A percentile compares a stretch with the other conserved stretches of the same genome.
Conservation (phyloP, 805 yeast genomes). For the Saccharomycopsis sp. region DNA sequence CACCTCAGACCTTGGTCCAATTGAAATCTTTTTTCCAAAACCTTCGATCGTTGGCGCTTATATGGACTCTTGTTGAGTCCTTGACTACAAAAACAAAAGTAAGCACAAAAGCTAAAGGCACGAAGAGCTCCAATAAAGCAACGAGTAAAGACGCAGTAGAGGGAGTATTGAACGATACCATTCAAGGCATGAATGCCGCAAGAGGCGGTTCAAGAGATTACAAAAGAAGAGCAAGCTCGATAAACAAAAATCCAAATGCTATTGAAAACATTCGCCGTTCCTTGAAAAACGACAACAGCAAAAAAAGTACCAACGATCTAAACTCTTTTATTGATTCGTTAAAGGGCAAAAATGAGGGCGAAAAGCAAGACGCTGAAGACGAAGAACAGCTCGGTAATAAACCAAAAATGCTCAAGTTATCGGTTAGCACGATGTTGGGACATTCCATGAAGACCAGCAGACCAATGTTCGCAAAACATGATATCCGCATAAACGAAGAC, state of each 20-base stretch:
- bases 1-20: background rate
- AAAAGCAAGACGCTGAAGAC: too few species aligned
- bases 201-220: too few species aligned
- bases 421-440: background rate
- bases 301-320: too few species aligned
- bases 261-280: too few species aligned
- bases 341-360: too few species aligned
- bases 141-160: slow-evolving; percentile 1
- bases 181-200: slow-evolving; percentile 2
- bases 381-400: too few species aligned
- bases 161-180: slow-evolving; percentile 11
- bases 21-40: slow-evolving; percentile 2
- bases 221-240: too few species aligned
- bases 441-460: too few species aligned
- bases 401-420: background rate
- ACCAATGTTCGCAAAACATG: too few species aligned
- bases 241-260: too few species aligned
- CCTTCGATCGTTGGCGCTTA: slow-evolving; percentile 13
- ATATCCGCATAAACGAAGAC: background rate
- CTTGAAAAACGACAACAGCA: too few species aligned
- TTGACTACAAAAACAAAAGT: slow-evolving; percentile 1
- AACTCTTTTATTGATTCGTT: too few species aligned
- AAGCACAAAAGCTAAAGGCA: background rate
- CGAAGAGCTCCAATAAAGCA: background rate
- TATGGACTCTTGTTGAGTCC: slow-evolving; percentile 15